Conservation (phyloP, 345 rosid genomes). For the Angophora floribunda region DNA sequence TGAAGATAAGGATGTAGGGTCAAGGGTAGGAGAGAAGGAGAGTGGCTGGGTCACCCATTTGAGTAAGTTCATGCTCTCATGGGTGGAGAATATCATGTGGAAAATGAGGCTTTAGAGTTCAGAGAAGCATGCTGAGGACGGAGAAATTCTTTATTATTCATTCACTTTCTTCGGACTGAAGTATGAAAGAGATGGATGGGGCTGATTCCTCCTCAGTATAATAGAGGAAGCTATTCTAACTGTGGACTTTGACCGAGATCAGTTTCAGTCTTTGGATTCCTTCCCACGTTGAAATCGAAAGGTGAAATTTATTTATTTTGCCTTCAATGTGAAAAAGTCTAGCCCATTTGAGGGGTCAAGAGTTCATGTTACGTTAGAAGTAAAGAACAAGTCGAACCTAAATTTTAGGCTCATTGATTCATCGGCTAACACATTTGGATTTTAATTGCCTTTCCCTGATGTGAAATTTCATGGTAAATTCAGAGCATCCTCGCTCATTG, state of each 20-base stretch:
- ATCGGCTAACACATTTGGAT: accelerated
- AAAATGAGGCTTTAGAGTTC: neutral
- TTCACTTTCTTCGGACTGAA: neutral
- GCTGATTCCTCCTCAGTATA: accelerated
- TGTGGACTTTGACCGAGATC: too few relatives aligned
- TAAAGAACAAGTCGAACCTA: neutral
- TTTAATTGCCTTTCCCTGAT: accelerated
- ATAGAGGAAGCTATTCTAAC: accelerated
- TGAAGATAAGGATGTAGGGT: too few relatives aligned
- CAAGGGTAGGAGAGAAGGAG: too few relatives aligned
- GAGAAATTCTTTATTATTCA: too few relatives aligned
- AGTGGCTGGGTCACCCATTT: too few relatives aligned
- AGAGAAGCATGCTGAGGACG: neutral
- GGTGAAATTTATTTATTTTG: too few relatives aligned
- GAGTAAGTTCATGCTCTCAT: neutral
- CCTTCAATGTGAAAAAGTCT: neutral
- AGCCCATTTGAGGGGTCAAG: neutral
- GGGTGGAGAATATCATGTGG: neutral
- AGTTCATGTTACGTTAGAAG: neutral
- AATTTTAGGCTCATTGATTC: neutral
- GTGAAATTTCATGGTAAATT: neutral
- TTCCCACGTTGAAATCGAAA: too few relatives aligned
- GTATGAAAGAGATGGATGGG: neutral
- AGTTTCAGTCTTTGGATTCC: too few relatives aligned
- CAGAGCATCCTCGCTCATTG: accelerated